Conservation (phyloP, 2,329 filamentous ascomycete genomes). For the Ophiostoma ips region DNA sequence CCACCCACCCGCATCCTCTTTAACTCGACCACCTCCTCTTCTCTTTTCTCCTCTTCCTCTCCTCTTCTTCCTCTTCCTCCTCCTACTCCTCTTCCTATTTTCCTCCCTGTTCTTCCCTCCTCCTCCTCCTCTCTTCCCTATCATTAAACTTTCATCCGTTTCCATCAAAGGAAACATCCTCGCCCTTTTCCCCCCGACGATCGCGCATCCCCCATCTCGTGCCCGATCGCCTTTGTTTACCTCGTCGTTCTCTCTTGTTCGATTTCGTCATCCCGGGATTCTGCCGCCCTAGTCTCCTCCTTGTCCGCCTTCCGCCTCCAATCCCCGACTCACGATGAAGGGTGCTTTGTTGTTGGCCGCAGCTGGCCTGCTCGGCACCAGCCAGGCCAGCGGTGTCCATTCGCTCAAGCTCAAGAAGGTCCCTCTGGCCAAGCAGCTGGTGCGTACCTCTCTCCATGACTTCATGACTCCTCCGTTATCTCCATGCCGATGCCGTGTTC, state of each 20-base stretch:
- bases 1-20: slow-evolving; percentile 4
- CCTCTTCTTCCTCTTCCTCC: slow-evolving; percentile 1
- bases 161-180: too few relatives aligned
- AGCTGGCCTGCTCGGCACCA: slow-evolving; percentile 66
- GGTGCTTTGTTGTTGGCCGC: slow-evolving; percentile 58
- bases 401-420: slow-evolving; percentile 98
- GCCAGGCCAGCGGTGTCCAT: slow-evolving; percentile 67
- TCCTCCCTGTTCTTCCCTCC: neutral
- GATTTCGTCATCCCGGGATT: neutral
- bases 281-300: neutral
- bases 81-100: neutral
- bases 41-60: neutral
- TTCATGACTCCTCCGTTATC: neutral
- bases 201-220: neutral
- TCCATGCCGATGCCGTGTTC: neutral
- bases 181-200: neutral
- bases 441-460: slow-evolving; percentile 31
- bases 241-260: neutral
- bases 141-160: neutral
- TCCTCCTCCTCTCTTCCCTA: neutral
- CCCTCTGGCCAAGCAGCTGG: slow-evolving; percentile 80
- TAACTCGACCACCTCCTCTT: neutral
- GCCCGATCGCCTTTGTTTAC: neutral
- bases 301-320: neutral
- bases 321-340: slow-evolving; percentile 59